Evolutionary conservation across 208 protist genomes (phyloP).

Genomic region (Trypanosoma mega): DNA sequence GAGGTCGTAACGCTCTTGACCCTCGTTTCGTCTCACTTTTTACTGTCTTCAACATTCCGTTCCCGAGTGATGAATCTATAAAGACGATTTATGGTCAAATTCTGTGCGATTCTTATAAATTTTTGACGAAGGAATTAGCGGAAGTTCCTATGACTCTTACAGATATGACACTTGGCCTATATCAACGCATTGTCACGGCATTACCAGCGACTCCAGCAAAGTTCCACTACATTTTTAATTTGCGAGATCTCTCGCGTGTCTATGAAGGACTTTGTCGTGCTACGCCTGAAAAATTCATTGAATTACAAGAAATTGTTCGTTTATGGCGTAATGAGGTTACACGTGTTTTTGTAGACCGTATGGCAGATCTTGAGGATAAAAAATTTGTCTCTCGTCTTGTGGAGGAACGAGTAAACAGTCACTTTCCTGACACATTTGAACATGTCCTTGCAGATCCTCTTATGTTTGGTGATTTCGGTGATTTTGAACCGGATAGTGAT

Average conservation of each 20-base stretch:
- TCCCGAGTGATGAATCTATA: slow-evolving; percentile 95
- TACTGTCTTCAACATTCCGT: slow-evolving; percentile 97
- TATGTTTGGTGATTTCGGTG: slow-evolving; percentile 96
- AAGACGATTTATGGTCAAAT: slow-evolving; percentile 97
- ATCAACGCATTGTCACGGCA: slow-evolving; percentile 81
- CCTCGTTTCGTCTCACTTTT: slow-evolving; percentile 98
- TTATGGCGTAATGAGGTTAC: slow-evolving; percentile 98
- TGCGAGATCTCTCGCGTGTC: slow-evolving; percentile 97
- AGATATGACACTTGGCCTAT: slow-evolving; percentile 93
- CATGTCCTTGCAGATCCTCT: slow-evolving; percentile 86
- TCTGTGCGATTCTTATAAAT: slow-evolving; percentile 85
- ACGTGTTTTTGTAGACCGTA: slow-evolving; percentile 97
- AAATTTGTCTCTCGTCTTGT: slow-evolving; percentile 84
- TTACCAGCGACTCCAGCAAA: slow-evolving; percentile 98
- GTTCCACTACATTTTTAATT: slow-evolving; percentile 99
- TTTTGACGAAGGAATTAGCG: slow-evolving; percentile 49
- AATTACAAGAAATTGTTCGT: slow-evolving; percentile 69
- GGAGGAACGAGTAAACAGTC: slow-evolving; percentile 60
- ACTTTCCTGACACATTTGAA: slow-evolving; percentile 66
- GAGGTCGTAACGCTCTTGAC: slow-evolving; percentile 96
- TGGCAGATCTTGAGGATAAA: slow-evolving; percentile 94
- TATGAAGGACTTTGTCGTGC: slow-evolving; percentile 97
- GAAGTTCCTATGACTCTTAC: slow-evolving; percentile 71
- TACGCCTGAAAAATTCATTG: slow-evolving; percentile 91
- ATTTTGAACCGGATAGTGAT: slow-evolving; percentile 85